These are phyloP conservation scores for Eremochloa ophiuroides DNA, from an alignment of 176 grass and related monocot species.

Conservation along the genomic window DNA sequence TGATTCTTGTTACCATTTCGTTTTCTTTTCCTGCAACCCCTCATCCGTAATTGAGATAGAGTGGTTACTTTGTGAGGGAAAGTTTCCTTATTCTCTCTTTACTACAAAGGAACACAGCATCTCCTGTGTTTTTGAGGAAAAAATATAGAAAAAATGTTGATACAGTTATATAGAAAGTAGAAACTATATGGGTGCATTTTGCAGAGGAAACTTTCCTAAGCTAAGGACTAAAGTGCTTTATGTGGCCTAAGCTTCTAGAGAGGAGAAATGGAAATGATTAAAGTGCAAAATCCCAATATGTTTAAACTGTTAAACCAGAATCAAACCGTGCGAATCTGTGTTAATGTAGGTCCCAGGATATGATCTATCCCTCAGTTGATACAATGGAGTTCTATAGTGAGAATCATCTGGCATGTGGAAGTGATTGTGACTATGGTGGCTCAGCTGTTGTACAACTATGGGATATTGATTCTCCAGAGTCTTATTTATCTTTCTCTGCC, in stretches of 20 bases:
- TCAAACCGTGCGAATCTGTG: constrained; percentile 1
- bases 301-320: constrained; percentile 14
- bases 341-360: constrained; percentile 62
- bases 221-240: background rate
- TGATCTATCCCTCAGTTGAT: constrained; percentile 79
- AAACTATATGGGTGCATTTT: background rate
- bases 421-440: constrained; percentile 77
- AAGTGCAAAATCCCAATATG: constrained; percentile 12
- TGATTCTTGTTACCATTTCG: background rate
- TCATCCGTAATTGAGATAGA: background rate
- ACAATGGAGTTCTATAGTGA: constrained; percentile 90
- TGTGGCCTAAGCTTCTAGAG: background rate
- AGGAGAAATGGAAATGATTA: background rate
- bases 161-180: background rate
- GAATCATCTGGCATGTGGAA: constrained; percentile 83
- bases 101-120: background rate
- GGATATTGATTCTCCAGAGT: constrained; percentile 83
- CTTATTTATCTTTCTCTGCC: constrained; percentile 75
- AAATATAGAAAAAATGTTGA: background rate
- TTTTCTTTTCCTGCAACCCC: background rate
- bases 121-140: background rate
- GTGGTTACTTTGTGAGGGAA: background rate
- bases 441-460: constrained; percentile 88
- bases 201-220: background rate
- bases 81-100: background rate